Evolutionary conservation across 257 asterid genomes (phyloP), one percentile per base, ranked within the genome.

Genomic region (Apocynum venetum): DNA sequence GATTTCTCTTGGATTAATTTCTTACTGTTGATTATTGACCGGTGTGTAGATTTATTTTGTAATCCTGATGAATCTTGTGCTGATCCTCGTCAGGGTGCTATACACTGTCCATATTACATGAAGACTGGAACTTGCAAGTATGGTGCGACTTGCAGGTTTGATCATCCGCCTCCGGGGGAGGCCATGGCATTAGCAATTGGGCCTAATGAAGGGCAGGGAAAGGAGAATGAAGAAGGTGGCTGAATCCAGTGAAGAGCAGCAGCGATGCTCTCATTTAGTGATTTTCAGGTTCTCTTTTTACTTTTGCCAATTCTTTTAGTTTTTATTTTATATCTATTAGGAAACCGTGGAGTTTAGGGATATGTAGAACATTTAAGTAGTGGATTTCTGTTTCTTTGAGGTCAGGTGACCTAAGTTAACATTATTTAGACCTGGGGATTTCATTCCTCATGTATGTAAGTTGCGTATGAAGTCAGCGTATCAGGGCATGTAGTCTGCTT

Each of bases 121-220:
- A 94, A 94, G 91, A 94, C 98, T 0, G 92, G 98, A 76, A 87
- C 92, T 44, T 94, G 98, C 93, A 94, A 92, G 86, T 92, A 85
- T 52, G 96, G 97, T 66, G 85, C 88, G n/a, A 88, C 93, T 6
- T 94, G 98, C 89, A 94, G 71, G 88, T 94, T 94, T 80, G 97
- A 94, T 74, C 97, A 94, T 84, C 97, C 98, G 14, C 96, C 98
- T 75, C 98, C 96, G 4, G 97, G 93, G 40, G 97, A 91, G 89
- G 96, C 92, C 86, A 83, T 94, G 97, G 83, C 89, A 31, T 63
- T 47, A 76, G 84, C 84, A 31, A 60, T 86, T 15, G 77, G 84
- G 47, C 47, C 91, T 87, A 89, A 70, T 68, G 85, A 64, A 67
- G 89, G 74, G 31, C 86, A 76, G 72, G 87, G 38, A 25, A 56